A percentile compares a stretch with the other conserved stretches of the same genome.
These are phyloP conservation scores for Suhomyces kunorum DNA, from an alignment of 1,139 yeast species.

Conservation along the genomic window DNA sequence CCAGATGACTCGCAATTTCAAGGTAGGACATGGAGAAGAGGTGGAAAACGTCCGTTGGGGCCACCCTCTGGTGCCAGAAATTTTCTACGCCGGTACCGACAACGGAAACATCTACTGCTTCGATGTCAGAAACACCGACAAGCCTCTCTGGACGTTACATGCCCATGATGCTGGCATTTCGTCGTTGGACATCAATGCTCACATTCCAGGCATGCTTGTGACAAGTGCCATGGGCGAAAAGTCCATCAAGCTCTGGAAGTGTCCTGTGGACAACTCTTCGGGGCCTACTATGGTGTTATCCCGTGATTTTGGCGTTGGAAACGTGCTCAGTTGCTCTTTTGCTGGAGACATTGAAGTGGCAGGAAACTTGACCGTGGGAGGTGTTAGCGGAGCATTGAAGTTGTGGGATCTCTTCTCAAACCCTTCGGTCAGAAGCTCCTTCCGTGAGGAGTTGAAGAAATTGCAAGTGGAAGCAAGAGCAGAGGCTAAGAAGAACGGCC, in stretches of 20 bases:
- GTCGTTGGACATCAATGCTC: constrained; percentile 67
- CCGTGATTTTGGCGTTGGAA: constrained; percentile 93
- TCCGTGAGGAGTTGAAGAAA: constrained; percentile 56
- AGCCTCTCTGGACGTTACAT: constrained; percentile 91
- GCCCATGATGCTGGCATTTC: constrained; percentile 97
- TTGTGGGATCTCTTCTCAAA: constrained; percentile 93
- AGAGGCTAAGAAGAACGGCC: constrained; percentile 55
- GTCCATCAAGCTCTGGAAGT: constrained; percentile 84
- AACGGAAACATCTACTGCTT: constrained; percentile 86
- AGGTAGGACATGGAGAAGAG: constrained; percentile 69
- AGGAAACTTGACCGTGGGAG: constrained; percentile 85
- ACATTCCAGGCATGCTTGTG: constrained; percentile 71
- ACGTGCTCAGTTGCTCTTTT: constrained; percentile 79
- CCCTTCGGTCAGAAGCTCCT: constrained; percentile 69
- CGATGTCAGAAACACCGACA: constrained; percentile 71
- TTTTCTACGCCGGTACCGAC: constrained; percentile 89
- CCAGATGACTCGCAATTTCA: constrained; percentile 61
- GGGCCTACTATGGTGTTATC: constrained; percentile 90
- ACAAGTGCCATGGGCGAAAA: constrained; percentile 95
- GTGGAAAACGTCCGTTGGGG: constrained; percentile 82
- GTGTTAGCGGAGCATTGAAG: constrained; percentile 79
- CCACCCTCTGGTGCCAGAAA: constrained; percentile 50
- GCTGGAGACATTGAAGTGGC: constrained; percentile 88
- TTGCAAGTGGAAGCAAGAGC: constrained; percentile 59
- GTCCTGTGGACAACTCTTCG: constrained; percentile 41